These are phyloP conservation scores for Diaporthe amygdali DNA, from an alignment of 2,329 filamentous ascomycete genomes.

Conservation along the genomic window DNA sequence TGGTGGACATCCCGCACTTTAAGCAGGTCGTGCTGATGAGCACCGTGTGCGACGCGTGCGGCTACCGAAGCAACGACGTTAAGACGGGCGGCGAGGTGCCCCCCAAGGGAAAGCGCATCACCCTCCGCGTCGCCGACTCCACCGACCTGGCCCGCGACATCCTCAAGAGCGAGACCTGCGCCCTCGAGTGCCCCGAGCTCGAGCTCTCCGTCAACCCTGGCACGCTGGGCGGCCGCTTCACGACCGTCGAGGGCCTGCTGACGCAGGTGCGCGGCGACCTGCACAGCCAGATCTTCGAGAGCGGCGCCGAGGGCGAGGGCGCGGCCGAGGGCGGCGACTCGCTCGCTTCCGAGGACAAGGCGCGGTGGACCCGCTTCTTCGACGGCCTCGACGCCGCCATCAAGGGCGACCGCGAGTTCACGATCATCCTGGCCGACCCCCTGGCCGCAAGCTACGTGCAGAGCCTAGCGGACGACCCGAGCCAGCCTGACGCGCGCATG, in stretches of 20 bases:
- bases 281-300: constrained; percentile 84
- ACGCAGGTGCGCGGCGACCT: constrained; percentile 93
- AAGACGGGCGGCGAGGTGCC: constrained; percentile 96
- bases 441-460: constrained; percentile 94
- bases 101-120: constrained; percentile 83
- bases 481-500: constrained; percentile 76
- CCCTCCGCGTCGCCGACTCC: constrained; percentile 69
- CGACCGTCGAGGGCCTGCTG: constrained; percentile 91
- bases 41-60: constrained; percentile 89
- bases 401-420: constrained; percentile 79
- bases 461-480: constrained; percentile 78
- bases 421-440: constrained; percentile 83
- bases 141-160: constrained; percentile 90
- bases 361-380: constrained; percentile 85
- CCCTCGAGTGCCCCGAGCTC: constrained; percentile 84
- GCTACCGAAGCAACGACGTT: constrained; percentile 94
- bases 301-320: constrained; percentile 69
- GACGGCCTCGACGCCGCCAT: constrained; percentile 77
- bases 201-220: constrained; percentile 88
- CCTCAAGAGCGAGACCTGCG: constrained; percentile 93
- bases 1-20: constrained; percentile 97
- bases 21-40: constrained; percentile 97
- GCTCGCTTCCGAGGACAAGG: constrained; percentile 67
- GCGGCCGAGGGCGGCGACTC: constrained; percentile 75
- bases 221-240: constrained; percentile 94